A percentile compares a stretch with the other conserved stretches of the same genome.
Evolutionary conservation across 768 basidiomycete species (phyloP).

Genomic region (Hypsizygus marmoreus): DNA sequence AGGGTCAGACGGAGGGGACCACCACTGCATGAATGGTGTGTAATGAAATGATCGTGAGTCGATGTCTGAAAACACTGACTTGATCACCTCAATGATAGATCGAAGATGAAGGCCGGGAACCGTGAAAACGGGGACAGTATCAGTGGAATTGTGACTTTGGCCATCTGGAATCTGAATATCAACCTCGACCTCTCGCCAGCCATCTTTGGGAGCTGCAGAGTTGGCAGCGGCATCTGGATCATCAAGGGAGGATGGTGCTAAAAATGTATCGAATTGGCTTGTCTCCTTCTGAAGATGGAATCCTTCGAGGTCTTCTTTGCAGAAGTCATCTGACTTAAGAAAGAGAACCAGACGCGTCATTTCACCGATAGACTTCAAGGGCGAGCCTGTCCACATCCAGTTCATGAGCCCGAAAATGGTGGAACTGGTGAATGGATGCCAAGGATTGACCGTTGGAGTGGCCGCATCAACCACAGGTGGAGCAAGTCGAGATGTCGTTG

Average conservation of each 20-base stretch:
- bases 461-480: background rate
- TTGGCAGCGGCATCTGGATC: no score
- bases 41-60: conserved; percentile 15
- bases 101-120: conserved; percentile 26
- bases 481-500: background rate
- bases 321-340: conserved; percentile 19
- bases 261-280: conserved; percentile 10
- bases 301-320: conserved; percentile 8
- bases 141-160: conserved; percentile 6
- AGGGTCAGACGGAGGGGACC: conserved; percentile 19
- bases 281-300: conserved; percentile 16
- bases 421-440: conserved; percentile 17
- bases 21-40: conserved; percentile 22
- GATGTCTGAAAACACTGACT: conserved; percentile 12
- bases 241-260: background rate
- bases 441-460: no score
- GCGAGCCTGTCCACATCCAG: conserved; percentile 24
- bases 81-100: conserved; percentile 22
- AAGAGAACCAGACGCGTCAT: conserved; percentile 14
- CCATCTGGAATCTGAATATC: conserved; percentile 17
- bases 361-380: conserved; percentile 18
- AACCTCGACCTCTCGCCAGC: conserved; percentile 15
- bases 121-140: conserved; percentile 21
- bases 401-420: conserved; percentile 19
- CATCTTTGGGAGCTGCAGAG: no score